These are phyloP conservation scores for Nicotiana tabacum DNA, from an alignment of 257 asterid species.

Conservation along the genomic window DNA sequence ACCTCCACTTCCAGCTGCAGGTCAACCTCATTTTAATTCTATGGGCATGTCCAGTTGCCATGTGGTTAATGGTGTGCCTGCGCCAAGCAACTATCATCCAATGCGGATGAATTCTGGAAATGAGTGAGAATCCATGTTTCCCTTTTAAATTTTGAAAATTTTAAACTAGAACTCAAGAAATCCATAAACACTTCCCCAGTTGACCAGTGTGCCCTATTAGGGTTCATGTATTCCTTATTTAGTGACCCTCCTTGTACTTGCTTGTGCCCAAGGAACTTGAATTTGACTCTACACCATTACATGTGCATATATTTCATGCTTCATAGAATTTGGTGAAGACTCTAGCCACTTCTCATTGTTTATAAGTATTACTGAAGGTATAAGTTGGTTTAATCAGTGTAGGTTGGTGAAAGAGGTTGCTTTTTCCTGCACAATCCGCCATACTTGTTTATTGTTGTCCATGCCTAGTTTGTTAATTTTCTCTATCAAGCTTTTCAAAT, in stretches of 20 bases:
- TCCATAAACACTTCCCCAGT: background rate
- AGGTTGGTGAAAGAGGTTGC: background rate
- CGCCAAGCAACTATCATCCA: conserved; percentile 74
- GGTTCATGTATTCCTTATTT: background rate
- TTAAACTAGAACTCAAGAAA: background rate
- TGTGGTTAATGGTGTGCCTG: conserved; percentile 87
- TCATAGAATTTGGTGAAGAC: background rate
- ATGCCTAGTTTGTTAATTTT: background rate
- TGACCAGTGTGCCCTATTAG: background rate
- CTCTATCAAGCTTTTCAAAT: background rate
- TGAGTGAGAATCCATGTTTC: conserved; percentile 46
- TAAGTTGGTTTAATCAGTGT: background rate
- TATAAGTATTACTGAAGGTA: background rate
- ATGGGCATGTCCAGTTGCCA: conserved; percentile 69
- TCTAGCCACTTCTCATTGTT: background rate
- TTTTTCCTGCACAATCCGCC: background rate
- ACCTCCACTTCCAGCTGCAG: conserved; percentile 57
- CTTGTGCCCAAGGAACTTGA: background rate
- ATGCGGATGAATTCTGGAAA: conserved; percentile 80
- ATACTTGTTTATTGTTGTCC: background rate
- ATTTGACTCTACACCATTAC: background rate
- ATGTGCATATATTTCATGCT: background rate
- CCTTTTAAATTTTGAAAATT: conserved; percentile 7
- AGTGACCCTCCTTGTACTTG: background rate
- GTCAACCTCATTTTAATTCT: conserved; percentile 72